These are phyloP conservation scores for Samsoniella hepiali DNA, from an alignment of 2,329 filamentous ascomycete species.

Conservation along the genomic window DNA sequence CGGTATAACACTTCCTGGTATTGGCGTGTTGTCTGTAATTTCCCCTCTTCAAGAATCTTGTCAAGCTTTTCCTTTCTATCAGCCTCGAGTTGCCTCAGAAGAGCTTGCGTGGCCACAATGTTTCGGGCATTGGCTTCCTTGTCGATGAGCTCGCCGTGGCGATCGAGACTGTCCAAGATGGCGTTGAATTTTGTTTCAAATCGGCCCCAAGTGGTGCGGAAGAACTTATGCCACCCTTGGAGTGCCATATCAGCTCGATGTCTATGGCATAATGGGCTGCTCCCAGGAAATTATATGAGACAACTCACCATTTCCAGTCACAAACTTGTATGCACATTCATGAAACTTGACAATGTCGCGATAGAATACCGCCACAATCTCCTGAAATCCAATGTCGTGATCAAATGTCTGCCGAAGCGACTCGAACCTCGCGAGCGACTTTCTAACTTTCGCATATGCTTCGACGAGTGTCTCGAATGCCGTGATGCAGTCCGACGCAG, in stretches of 20 bases:
- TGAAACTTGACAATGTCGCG: constrained; percentile 49
- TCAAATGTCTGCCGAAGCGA: constrained; percentile 31
- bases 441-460: constrained; percentile 39
- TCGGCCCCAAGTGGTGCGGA: constrained; percentile 36
- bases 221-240: constrained; percentile 35
- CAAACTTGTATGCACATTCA: constrained; percentile 43
- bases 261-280: background rate
- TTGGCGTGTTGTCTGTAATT: constrained; percentile 22
- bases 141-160: constrained; percentile 32
- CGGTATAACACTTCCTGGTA: constrained; percentile 27
- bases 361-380: constrained; percentile 42
- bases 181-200: constrained; percentile 34
- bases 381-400: constrained; percentile 35
- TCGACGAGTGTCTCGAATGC: constrained; percentile 42
- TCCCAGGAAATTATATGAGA: constrained; percentile 7
- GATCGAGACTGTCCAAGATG: constrained; percentile 34
- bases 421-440: constrained; percentile 37
- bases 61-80: constrained; percentile 18
- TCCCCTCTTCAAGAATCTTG: background rate
- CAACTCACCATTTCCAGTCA: constrained; percentile 32
- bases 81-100: constrained; percentile 20
- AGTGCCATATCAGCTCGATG: background rate
- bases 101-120: constrained; percentile 25
- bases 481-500: constrained; percentile 34
- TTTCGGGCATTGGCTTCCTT: constrained; percentile 31